phyloP scores from a whole-genome alignment of 768 basidiomycete genomes.

The Tylopilus cervinicoccineus region DNA sequence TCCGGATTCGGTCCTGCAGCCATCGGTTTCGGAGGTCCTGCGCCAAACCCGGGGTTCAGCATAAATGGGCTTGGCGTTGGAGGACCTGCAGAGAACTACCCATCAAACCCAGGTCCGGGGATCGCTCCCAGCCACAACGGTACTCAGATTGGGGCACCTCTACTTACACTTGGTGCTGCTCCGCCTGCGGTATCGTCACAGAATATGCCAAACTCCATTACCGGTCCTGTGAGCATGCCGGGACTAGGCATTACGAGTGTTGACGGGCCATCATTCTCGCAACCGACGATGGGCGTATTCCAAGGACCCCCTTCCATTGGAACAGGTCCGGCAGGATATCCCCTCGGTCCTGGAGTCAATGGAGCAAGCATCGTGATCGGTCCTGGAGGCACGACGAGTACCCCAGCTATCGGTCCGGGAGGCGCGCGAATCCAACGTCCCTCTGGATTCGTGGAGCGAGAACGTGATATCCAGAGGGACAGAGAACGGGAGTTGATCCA shows the following conservation, averaged over 20 bases:
- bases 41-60: conserved; percentile 16
- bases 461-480: conserved; percentile 20
- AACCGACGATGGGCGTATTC: conserved; percentile 28
- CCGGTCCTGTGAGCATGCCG: conserved; percentile 5
- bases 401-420: conserved; percentile 14
- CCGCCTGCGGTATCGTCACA: conserved; percentile 11
- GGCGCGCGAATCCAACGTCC: conserved; percentile 23
- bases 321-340: conserved; percentile 16
- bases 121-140: conserved; percentile 5
- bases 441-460: conserved; percentile 31
- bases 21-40: conserved; percentile 15
- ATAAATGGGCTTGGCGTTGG: conserved; percentile 22
- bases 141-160: conserved; percentile 9
- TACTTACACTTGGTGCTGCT: conserved; percentile 3
- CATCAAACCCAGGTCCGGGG: conserved; percentile 10
- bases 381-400: conserved; percentile 21
- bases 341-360: conserved; percentile 16
- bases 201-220: conserved; percentile 1
- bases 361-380: conserved; percentile 25
- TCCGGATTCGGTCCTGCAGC: conserved; percentile 17
- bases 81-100: conserved; percentile 15
- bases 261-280: conserved; percentile 19
- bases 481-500: conserved; percentile 28
- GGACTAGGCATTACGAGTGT: conserved; percentile 11
- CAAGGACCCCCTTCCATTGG: conserved; percentile 22